Base-by-base conservation (phyloP, 148 eudicot species). In the Oxyria digyna region DNA sequence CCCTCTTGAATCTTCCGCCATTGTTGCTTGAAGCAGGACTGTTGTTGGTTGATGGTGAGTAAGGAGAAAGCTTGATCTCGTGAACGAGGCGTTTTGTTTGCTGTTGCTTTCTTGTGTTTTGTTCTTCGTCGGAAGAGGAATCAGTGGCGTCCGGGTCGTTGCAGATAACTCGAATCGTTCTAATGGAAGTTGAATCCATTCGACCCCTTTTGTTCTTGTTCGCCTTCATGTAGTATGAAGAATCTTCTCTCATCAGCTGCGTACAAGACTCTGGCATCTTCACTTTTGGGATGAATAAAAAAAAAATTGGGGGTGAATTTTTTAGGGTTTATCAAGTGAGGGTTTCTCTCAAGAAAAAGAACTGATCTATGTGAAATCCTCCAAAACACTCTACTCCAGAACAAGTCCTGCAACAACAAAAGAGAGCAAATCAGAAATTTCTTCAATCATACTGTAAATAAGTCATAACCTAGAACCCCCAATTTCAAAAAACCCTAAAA, bases 21-120 rank as follows among this genome's bases (percentile, higher is more conserved):
- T 77, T 83, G 80, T 76, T 81, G 66, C 85, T 83, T 5, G 89
- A 85, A 71, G 79, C 71, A 0, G 52, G 52, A n/a, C 62, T 54
- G 12, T 14, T 59, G 35, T 13, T 29, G 2, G 18, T 12, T 24
- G 31, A 7, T 12, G 62, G 17, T 2, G 33, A 14, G 14, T 17
- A 15, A 1, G 31, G 9, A 4, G 65, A 83, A 0, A 86, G 64
- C 15, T 67, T 74, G 68, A 91, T 85, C 74, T 91, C 95, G 8
- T 68, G 72, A 8, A 87, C 74, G 15, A 59, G 6, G 20, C 1
- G 81, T 81, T 37, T 88, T 91, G 3, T 77, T 79, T 0, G 57
- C 63, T 43, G 65, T 15, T 24, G 6, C 18, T n/a, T 45, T 45
- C 50, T 54, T 20, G 15, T 54, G 31, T 0, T 24, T 8, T 29